Base-by-base conservation (phyloP, 768 basidiomycete species). In the Boletus reticulatus region DNA sequence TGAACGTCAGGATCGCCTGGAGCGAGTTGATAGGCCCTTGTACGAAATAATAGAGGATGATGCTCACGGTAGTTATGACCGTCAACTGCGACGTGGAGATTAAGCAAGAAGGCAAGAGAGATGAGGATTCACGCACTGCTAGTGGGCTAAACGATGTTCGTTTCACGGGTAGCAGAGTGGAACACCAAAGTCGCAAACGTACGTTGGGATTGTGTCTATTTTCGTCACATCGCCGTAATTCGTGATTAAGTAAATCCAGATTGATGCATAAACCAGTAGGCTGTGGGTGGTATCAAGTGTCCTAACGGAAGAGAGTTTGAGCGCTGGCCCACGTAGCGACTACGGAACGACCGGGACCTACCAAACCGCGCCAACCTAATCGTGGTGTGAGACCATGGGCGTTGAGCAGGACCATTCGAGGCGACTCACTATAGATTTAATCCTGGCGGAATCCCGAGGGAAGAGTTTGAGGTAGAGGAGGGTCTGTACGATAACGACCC, bases 201-300 rank as follows among this genome's bases (percentile, higher is more conserved):
- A 81, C 82, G 75, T 74, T 16, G 80, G 76, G 46, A 83, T 77
- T 16, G 51, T 64, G 53, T 81, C 76, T 36, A 80, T 75, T 31
- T 65, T 69, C 3, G 51, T 46, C 4, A 50, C 50, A 9, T 76
- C 56, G 0, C 82, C 82, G 41, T 73, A 83, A 55, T 77, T 65
- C 1, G 55, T 49, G 52, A 84, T 78, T 3, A 83, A 62, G 54
- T 76, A 78, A 13, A 70, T 71, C 75, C 78, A 78, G 42, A 79
- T 62, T 1, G 77, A 73, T 20, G 65, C 52, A 46, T 70, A 72
- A 38, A 81, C 72, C 56, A 80, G 67, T 10, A 70, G 50, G 1
- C 77, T 78, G 55, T 81, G 80, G 4, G 61, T 52, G 19, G 70
- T 60, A 53, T 81, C 80, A 36, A 78, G 68, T 7, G 55, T 0